Evolutionary conservation across 768 basidiomycete species (phyloP).

Genomic region (Termitomyces sp.): DNA sequence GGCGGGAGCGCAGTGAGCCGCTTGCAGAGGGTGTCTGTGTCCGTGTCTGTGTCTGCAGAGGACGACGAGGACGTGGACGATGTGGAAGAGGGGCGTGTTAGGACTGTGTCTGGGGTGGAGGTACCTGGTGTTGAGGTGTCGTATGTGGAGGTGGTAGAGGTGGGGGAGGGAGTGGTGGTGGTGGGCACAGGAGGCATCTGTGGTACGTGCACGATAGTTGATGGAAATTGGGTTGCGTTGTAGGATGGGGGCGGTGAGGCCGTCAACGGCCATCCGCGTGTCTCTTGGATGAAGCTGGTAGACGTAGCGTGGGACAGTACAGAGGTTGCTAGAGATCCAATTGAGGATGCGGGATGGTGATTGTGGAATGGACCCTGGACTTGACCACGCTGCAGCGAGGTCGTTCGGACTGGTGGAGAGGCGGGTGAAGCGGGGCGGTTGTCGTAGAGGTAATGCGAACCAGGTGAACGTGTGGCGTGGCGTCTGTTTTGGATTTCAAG

Average conservation of each 20-base stretch:
- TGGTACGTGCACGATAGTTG: no score
- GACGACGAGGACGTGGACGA: not conserved
- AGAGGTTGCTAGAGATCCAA: conserved; percentile 10
- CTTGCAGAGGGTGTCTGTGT: conserved; percentile 10
- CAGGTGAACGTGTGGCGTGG: conserved; percentile 28
- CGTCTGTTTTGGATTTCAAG: conserved; percentile 44
- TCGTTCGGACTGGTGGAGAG: conserved; percentile 20
- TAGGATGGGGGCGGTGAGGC: conserved; percentile 44
- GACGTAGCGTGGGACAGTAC: conserved; percentile 15
- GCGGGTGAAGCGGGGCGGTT: conserved; percentile 31
- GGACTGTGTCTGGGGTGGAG: not conserved
- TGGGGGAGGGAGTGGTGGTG: not conserved
- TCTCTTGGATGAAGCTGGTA: conserved; percentile 9
- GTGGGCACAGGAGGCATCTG: not conserved
- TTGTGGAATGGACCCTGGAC: no score
- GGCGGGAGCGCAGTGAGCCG: conserved; percentile 36
- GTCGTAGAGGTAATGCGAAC: conserved; percentile 27
- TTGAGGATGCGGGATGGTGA: not conserved
- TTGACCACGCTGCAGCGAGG: conserved; percentile 20
- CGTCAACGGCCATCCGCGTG: conserved; percentile 30
- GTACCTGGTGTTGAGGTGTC: not conserved
- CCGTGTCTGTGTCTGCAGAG: not conserved
- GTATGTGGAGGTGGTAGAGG: not conserved
- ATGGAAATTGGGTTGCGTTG: no score
- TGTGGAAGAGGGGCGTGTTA: not conserved